Percentiles rank a stretch among this genome's conserved stretches.
These are phyloP conservation scores for Pseudogymnoascus sp. DNA, from an alignment of 2,329 filamentous ascomycete genomes.

Conservation along the genomic window DNA sequence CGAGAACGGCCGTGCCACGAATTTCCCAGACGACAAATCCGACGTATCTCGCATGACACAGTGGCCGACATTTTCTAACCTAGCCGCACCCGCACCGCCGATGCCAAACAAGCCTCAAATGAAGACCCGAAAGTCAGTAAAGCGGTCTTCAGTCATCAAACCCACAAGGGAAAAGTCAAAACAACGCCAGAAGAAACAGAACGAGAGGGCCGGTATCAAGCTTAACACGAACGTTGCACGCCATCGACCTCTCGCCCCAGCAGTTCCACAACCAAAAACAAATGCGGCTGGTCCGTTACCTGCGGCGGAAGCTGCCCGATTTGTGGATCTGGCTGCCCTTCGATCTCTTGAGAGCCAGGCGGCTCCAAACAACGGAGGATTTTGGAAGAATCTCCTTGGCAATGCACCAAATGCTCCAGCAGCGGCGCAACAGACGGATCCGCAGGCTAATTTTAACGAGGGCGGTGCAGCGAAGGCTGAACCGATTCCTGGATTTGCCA, in stretches of 20 bases:
- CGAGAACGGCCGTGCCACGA: conserved; percentile 17
- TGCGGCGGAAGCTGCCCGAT: conserved; percentile 18
- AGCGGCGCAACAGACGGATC: neutral
- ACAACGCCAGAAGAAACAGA: conserved; percentile 51
- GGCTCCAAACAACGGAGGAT: conserved; percentile 14
- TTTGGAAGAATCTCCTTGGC: conserved; percentile 21
- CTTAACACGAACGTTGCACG: conserved; percentile 61
- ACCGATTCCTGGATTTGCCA: neutral
- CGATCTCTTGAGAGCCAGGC: conserved; percentile 43
- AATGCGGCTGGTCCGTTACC: neutral
- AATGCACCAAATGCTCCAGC: neutral
- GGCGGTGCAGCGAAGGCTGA: neutral
- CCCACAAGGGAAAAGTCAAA: conserved; percentile 43
- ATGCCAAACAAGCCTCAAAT: conserved; percentile 18
- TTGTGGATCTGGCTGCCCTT: conserved; percentile 50
- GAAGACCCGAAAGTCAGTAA: conserved; percentile 8
- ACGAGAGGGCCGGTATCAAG: conserved; percentile 55
- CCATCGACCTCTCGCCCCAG: conserved; percentile 36
- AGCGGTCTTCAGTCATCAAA: conserved; percentile 27
- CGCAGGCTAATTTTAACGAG: neutral
- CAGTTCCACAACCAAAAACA: conserved; percentile 29
- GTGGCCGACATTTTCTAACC: conserved; percentile 18
- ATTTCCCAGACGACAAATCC: neutral
- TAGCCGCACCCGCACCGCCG: conserved; percentile 12
- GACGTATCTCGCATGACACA: conserved; percentile 15